phyloP scores from a whole-genome alignment of 306 rosid genomes.

The Cucurbita ficifolia region DNA sequence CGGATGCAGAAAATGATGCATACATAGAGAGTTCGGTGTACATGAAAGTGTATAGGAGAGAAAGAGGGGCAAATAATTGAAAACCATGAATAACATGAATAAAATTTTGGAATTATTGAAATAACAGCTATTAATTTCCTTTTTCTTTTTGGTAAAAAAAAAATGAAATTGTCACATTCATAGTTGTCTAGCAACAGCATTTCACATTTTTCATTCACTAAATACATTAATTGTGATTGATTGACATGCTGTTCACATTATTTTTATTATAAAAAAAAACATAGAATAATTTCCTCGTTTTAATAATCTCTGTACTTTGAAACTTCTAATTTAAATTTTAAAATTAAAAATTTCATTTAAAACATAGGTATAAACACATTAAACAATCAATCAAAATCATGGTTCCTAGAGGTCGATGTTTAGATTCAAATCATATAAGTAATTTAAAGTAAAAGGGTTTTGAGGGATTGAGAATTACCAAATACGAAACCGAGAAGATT shows the following conservation, averaged over 20 bases:
- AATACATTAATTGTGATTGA: slow-evolving; percentile 1
- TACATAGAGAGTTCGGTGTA: no score
- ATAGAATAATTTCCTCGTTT: neutral
- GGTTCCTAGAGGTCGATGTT: neutral
- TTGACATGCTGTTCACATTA: neutral
- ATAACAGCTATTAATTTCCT: neutral
- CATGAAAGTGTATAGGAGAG: no score
- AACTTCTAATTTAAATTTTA: neutral
- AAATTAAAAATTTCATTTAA: neutral
- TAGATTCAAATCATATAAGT: neutral
- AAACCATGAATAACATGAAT: no score
- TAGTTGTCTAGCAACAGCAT: neutral
- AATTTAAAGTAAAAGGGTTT: neutral
- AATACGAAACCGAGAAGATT: slow-evolving; percentile 10
- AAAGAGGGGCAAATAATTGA: no score
- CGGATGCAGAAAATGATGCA: no score
- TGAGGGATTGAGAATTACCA: neutral
- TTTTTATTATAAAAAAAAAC: neutral
- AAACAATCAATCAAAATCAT: neutral
- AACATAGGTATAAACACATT: neutral
- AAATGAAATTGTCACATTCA: neutral
- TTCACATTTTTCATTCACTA: neutral
- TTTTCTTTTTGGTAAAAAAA: no score
- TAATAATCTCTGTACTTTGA: neutral
- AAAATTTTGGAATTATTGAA: neutral